These are phyloP conservation scores for Melaleuca quinquenervia DNA, from an alignment of 345 rosid genomes.

Conservation along the genomic window DNA sequence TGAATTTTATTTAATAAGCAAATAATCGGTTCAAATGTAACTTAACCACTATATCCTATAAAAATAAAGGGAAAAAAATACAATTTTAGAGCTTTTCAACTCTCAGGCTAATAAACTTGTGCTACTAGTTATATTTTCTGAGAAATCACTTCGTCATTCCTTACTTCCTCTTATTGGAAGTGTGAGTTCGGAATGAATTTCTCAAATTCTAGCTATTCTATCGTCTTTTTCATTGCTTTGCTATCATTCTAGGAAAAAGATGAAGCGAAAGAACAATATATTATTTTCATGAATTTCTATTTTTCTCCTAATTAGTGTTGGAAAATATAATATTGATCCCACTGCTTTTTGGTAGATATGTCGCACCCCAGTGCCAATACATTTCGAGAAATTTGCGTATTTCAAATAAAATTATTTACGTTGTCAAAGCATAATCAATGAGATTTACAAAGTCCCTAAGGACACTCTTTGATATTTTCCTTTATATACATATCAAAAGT, in stretches of 20 bases:
- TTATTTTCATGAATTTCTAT: background rate
- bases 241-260: background rate
- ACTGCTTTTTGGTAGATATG: background rate
- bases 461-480: background rate
- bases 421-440: background rate
- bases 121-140: background rate
- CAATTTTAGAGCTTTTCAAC: background rate
- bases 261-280: background rate
- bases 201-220: background rate
- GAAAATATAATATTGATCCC: background rate
- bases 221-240: background rate
- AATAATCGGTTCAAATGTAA: background rate
- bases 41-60: background rate
- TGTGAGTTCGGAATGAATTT: background rate
- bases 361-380: background rate
- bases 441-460: background rate
- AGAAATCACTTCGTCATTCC: background rate
- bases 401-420: background rate
- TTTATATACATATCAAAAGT: too few relatives aligned
- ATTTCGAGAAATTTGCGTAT: accelerated
- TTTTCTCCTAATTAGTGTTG: background rate
- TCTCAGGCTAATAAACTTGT: background rate
- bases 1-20: background rate
- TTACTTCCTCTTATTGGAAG: background rate
- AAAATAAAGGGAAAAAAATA: background rate